A percentile compares a stretch with the other conserved stretches of the same genome.
phyloP scores from a whole-genome alignment of 768 basidiomycete genomes.

The Panaeolus papilionaceus region DNA sequence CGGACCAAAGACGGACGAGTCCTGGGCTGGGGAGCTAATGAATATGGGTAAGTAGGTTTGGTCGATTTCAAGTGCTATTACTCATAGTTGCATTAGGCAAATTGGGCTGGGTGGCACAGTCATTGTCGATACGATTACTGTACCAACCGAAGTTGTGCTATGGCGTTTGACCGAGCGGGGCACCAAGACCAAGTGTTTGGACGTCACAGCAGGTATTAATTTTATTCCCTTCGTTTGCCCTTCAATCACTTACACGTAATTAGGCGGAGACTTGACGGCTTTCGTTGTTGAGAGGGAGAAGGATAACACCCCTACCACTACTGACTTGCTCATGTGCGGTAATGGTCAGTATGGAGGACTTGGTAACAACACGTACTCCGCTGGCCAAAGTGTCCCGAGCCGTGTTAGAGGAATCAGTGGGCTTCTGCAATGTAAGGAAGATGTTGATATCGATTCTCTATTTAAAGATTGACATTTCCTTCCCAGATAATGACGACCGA shows the following conservation, averaged over 20 bases:
- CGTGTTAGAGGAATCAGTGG: constrained; percentile 84
- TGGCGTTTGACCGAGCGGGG: constrained; percentile 59
- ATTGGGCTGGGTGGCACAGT: constrained; percentile 76
- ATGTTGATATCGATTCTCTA: not conserved
- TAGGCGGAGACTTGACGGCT: constrained; percentile 79
- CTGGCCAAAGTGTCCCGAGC: constrained; percentile 70
- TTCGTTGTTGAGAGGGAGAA: constrained; percentile 70
- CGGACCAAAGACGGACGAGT: constrained; percentile 73
- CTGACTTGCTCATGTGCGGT: constrained; percentile 74
- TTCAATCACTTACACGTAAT: constrained; percentile 4
- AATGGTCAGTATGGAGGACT: constrained; percentile 87
- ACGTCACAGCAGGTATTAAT: constrained; percentile 66
- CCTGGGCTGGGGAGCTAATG: constrained; percentile 90
- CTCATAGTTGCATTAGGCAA: constrained; percentile 56
- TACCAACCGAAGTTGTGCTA: constrained; percentile 86
- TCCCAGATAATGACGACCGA: constrained; percentile 67
- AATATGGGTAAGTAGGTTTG: constrained; percentile 64
- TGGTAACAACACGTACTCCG: constrained; percentile 72
- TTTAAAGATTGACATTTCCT: not conserved
- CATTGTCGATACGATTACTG: constrained; percentile 69
- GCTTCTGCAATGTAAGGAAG: constrained; percentile 80
- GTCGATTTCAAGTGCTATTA: not conserved
- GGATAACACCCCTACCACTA: constrained; percentile 31
- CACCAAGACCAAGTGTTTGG: constrained; percentile 63
- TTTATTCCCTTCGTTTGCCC: not conserved